phyloP scores from a whole-genome alignment of 2,329 filamentous ascomycete species.

The Pleurostoma richardsiae region DNA sequence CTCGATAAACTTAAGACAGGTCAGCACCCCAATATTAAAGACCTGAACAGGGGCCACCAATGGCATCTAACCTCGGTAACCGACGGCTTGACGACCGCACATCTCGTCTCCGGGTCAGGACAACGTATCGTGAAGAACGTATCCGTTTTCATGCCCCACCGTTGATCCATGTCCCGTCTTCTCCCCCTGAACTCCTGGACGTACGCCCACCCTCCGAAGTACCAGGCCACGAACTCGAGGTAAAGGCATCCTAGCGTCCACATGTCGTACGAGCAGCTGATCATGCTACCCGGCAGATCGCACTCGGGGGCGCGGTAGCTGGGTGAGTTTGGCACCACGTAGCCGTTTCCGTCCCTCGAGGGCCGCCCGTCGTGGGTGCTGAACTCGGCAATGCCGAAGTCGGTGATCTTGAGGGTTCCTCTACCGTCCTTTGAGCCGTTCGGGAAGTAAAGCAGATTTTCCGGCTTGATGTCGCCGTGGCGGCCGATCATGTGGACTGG shows the following conservation, averaged over 20 bases:
- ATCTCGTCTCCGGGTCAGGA: too few relatives aligned
- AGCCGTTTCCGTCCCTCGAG: too few relatives aligned
- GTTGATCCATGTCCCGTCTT: too few relatives aligned
- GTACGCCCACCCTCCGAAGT: background rate
- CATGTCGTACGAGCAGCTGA: background rate
- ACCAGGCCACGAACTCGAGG: slow-evolving; percentile 3
- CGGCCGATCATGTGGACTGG: background rate
- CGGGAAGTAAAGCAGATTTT: slow-evolving; percentile 2
- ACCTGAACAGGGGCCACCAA: too few relatives aligned
- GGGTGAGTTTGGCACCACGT: background rate
- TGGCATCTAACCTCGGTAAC: too few relatives aligned
- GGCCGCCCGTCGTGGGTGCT: background rate
- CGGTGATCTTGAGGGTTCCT: slow-evolving; percentile 3
- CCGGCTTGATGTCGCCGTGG: slow-evolving; percentile 4
- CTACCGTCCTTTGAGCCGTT: background rate
- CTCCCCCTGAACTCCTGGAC: background rate
- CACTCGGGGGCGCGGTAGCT: slow-evolving; percentile 1
- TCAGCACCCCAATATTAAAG: too few relatives aligned
- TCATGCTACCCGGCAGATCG: background rate
- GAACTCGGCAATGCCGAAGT: slow-evolving; percentile 3
- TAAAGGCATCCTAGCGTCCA: slow-evolving; percentile 4
- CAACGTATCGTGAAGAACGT: too few relatives aligned
- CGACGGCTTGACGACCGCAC: background rate
- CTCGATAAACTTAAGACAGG: too few relatives aligned
- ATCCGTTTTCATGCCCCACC: too few relatives aligned